Base-by-base conservation (phyloP, 371 early-diverging fungal genomes). In the Amoeboaphelidium protococcarum region DNA sequence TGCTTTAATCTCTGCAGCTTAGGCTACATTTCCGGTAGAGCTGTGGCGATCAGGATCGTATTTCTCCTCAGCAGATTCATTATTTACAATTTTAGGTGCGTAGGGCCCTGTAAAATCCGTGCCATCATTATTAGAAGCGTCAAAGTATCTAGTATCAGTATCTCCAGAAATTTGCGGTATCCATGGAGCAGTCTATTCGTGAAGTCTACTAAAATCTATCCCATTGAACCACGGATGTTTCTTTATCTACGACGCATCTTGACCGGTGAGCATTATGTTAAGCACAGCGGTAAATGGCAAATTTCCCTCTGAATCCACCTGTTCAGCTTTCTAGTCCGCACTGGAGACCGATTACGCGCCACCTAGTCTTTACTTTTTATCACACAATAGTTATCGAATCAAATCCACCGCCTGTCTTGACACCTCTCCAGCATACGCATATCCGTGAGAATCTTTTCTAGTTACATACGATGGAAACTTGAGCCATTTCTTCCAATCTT, bases 61-160 rank as follows among this genome's bases (percentile, higher is more conserved):
- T 57, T 55, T 13, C 57, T 54, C 2, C 55, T 62, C 56, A 60
- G 56, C 21, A 60, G 61, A 46, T 60, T 64, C 31, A 13, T 16
- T 26, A 13, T 16, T 16, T 44, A 13, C 37, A 16, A 44, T 16
- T 16, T 44, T 16, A 19, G 13, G 45, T 3, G 42, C 45, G 12
- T 47, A 22, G 6, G 10, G 48, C 52, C 51, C 12, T 45, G 50
- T 42, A 3, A 40, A 45, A 16, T 48, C 25, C 37, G 55, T 46
- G 26, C 58, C 60, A 10, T 67, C 69, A 42, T 70, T 71, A 19
- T 68, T 63, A 49, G 72, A 61, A 37, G 65, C 62, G 26, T 74
- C 75, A 59, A 74, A 74, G 41, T 70, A 67, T 19, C 59, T 50
- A 23, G 72, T 70, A 50, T 74, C 72, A 21, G 58, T 54, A 0